These are phyloP conservation scores for Casuarina glauca DNA, from an alignment of 306 rosid species.

Conservation along the genomic window DNA sequence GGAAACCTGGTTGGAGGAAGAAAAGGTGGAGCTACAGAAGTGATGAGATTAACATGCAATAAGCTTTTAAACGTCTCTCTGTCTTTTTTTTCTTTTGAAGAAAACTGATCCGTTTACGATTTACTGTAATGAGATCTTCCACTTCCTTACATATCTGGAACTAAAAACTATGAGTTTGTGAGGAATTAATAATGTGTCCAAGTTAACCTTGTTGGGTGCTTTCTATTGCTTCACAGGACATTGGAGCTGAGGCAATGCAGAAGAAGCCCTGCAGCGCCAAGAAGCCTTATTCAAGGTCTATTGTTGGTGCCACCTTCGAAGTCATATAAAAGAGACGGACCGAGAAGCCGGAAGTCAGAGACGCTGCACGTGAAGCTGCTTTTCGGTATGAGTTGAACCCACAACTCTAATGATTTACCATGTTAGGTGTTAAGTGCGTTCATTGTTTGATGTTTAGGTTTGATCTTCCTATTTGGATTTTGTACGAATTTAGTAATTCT, in stretches of 20 bases:
- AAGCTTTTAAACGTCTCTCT: no score
- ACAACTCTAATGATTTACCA: background rate
- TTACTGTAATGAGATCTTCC: no score
- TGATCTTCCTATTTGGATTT: background rate
- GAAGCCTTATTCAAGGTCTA: conserved; percentile 55
- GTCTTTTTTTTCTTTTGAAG: no score
- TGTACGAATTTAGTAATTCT: background rate
- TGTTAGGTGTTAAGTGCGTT: background rate
- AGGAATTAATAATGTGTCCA: background rate
- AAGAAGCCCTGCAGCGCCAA: conserved; percentile 43
- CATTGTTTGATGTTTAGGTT: background rate
- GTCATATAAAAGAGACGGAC: conserved; percentile 46
- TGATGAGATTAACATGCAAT: no score
- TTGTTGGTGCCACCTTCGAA: conserved; percentile 53
- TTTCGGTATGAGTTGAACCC: conserved; percentile 36
- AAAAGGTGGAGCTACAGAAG: no score
- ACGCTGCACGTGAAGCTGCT: conserved; percentile 56
- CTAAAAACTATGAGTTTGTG: background rate
- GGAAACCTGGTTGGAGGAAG: no score
- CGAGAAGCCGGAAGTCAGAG: conserved; percentile 52
- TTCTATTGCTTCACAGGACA: conserved; percentile 31
- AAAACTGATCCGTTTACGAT: no score
- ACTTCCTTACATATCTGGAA: no score
- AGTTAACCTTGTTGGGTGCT: background rate
- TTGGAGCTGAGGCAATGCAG: conserved; percentile 44